Evolutionary conservation across 495 filamentous ascomycete species (phyloP), one percentile per base, ranked within the genome.

Genomic region (Podospora anserina): DNA sequence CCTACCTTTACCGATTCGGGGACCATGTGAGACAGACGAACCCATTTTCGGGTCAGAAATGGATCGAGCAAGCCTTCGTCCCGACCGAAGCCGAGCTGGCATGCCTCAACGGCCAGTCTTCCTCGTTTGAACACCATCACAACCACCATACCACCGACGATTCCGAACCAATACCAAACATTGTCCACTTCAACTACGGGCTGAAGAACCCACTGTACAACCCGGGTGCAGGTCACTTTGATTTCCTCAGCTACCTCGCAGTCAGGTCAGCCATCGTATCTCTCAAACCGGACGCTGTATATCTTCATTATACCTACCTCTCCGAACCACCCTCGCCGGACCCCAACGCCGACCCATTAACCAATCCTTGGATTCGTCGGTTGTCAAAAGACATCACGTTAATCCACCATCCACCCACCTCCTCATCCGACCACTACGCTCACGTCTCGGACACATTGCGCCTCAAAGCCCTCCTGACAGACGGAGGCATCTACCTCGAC

Each of bases 401-500:
- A 5, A 77, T 81, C 11, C 77, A 80, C 61, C 82, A 83, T 69
- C 74, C 78, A 2, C 75, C 80, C 34, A 67, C 75, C 32, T 68
- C 74, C 57, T 75, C 76, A 7, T 74, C 72, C 39, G 80, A 78
- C 73, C 77, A 81, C 54, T 78, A 77, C 27, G 75, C 79, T 20
- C 82, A 83, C 60, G 68, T 83, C 13, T 77, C 82, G n/a, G 81
- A 84, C 66, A 76, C 79, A 3, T 69, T 84, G 34, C 82, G 82
- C 5, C 71, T 83, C 4, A 73, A 78, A 26, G 72, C 81, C 20
- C 75, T 84, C 9, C 73, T 77, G 34, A 71, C 78, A 53, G 67
- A 80, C 34, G 82, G 82, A 4, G 82, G 82, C 20, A 79, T 83
- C 28, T 84, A 84, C 27, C 72, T 82, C 28, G 80, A 82, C 70